Percentiles rank a stretch among this genome's conserved stretches.
Evolutionary conservation across 331 rosid genomes (phyloP).

Genomic region (Malus hybrid): DNA sequence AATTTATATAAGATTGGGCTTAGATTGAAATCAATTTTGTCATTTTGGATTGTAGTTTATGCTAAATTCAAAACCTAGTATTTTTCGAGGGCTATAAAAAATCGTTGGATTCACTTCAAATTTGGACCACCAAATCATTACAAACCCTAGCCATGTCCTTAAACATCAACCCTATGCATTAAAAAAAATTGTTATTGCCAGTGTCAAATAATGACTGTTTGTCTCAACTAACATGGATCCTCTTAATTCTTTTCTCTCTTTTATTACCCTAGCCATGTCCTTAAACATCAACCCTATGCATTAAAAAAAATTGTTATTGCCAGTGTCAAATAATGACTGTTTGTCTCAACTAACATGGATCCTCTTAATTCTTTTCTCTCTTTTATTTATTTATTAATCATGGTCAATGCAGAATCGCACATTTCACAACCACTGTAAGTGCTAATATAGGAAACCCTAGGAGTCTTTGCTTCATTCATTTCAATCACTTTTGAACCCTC

Average conservation of each 20-base stretch:
- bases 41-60: slow-evolving; percentile 1
- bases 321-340: not conserved
- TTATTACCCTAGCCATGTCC: too few species aligned
- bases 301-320: too few species aligned
- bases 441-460: not conserved
- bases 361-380: not conserved
- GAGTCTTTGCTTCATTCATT: slow-evolving; percentile 11
- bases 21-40: not conserved
- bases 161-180: not conserved
- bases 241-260: too few species aligned
- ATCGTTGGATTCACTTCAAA: not conserved
- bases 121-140: slow-evolving; percentile 10
- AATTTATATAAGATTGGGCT: not conserved
- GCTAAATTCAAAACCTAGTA: not conserved
- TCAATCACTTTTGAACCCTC: not conserved
- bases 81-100: not conserved
- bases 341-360: not conserved
- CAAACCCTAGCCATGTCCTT: not conserved
- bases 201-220: not conserved
- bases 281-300: too few species aligned
- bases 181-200: not conserved
- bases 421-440: slow-evolving; percentile 17
- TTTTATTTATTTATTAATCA: not conserved
- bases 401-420: not conserved
- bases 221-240: too few species aligned